Conservation (phyloP, 495 filamentous ascomycete genomes). For the Xylaria sp. region DNA sequence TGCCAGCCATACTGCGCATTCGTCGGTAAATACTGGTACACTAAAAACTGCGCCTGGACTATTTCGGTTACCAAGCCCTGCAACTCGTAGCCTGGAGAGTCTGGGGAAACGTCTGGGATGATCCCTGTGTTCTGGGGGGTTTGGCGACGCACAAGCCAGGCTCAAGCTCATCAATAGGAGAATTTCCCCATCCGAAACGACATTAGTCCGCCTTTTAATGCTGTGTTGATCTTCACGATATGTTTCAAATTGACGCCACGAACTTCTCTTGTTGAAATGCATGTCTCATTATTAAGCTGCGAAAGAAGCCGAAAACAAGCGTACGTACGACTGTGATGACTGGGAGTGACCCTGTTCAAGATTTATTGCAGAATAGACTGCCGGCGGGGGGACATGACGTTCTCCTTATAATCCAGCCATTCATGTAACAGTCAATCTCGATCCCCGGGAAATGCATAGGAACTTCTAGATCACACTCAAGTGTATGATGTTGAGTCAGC, state of each 20-base stretch:
- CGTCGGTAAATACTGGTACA: neutral
- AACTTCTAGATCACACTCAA: neutral
- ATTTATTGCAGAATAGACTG: too few relatives aligned
- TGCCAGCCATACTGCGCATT: neutral
- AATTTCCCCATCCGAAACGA: neutral
- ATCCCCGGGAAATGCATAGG: neutral
- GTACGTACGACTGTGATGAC: neutral
- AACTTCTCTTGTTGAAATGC: neutral
- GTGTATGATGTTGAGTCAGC: neutral
- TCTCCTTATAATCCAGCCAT: neutral
- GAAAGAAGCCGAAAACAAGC: neutral
- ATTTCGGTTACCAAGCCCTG: conserved; percentile 17
- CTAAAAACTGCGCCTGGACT: conserved; percentile 6
- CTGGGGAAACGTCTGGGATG: conserved; percentile 26
- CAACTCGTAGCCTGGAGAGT: neutral
- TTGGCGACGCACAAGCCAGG: conserved; percentile 5
- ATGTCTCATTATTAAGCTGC: neutral
- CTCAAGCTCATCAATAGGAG: neutral
- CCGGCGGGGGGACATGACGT: neutral
- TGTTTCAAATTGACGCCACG: neutral
- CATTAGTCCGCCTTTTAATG: neutral
- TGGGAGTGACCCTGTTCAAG: neutral
- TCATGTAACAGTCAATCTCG: neutral
- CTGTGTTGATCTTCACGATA: conserved; percentile 6
- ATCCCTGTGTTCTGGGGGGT: conserved; percentile 14